These are phyloP conservation scores for Tetracentron sinense DNA, from an alignment of 164 flowering plant genomes.

Conservation along the genomic window DNA sequence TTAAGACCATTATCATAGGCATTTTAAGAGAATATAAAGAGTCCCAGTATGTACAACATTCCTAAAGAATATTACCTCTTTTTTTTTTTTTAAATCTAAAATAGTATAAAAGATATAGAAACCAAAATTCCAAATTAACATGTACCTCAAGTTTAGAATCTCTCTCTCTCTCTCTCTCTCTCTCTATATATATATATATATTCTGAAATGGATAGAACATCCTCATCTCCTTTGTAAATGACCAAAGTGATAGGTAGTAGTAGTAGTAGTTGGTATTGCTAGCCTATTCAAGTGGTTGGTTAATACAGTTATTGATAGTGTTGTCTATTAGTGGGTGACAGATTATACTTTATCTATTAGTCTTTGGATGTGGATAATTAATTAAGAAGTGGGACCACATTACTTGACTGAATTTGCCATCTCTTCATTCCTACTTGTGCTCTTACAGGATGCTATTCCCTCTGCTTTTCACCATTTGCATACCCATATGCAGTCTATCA, in stretches of 20 bases:
- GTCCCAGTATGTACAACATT: background rate
- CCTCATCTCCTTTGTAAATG: conserved; percentile 1
- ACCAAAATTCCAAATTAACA: background rate
- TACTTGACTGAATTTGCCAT: conserved; percentile 8
- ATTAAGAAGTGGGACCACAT: conserved; percentile 4
- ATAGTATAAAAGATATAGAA: background rate
- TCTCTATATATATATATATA: too few species aligned
- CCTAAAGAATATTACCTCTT: background rate
- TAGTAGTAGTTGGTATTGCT: background rate
- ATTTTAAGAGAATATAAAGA: background rate
- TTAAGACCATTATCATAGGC: background rate
- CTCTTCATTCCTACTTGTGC: background rate
- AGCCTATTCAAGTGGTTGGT: background rate
- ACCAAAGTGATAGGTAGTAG: background rate
- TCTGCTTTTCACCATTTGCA: conserved; percentile 18
- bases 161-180: background rate
- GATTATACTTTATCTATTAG: background rate
- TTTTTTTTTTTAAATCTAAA: too few species aligned
- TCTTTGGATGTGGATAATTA: conserved; percentile 7
- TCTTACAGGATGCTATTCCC: conserved; percentile 25
- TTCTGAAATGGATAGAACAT: conserved; percentile 10
- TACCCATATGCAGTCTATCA: conserved; percentile 9
- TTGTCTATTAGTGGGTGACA: background rate
- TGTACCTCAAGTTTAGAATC: background rate
- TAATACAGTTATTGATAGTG: background rate